Percentiles rank a stretch among this genome's conserved stretches.
Conservation (phyloP, 2,329 filamentous ascomycete species). For the Emmonsiellopsis sp. region DNA sequence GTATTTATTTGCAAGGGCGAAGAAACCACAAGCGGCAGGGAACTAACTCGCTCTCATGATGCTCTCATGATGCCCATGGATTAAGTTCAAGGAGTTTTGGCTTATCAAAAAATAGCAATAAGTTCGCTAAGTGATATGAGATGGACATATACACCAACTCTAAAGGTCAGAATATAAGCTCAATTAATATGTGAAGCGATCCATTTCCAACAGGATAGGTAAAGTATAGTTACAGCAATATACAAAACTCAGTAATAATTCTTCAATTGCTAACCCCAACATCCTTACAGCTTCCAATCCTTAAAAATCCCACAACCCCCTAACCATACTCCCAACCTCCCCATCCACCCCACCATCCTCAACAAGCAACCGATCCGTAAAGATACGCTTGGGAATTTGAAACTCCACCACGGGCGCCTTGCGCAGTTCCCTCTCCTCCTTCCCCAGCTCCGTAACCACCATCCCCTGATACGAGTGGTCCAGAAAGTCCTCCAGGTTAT, state of each 20-base stretch:
- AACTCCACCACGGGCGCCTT: conserved; percentile 85
- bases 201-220: no score
- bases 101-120: no score
- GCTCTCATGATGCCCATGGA: no score
- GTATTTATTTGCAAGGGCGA: no score
- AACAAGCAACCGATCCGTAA: conserved; percentile 38
- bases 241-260: conserved; percentile 17
- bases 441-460: conserved; percentile 65
- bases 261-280: conserved; percentile 20
- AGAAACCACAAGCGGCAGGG: no score
- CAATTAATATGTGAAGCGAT: no score
- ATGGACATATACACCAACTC: no score
- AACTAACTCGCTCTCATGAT: no score
- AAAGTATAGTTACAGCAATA: neutral
- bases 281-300: no score
- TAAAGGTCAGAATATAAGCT: no score
- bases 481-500: conserved; percentile 93
- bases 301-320: conserved; percentile 41
- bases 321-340: conserved; percentile 26
- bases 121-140: no score
- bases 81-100: no score
- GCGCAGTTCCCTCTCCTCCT: conserved; percentile 62
- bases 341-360: conserved; percentile 32
- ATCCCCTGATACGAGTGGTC: conserved; percentile 78
- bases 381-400: conserved; percentile 81